Percentiles rank a stretch among this genome's conserved stretches.
These are phyloP conservation scores for Fremontodendron californicum DNA, from an alignment of 345 rosid genomes.

Conservation along the genomic window DNA sequence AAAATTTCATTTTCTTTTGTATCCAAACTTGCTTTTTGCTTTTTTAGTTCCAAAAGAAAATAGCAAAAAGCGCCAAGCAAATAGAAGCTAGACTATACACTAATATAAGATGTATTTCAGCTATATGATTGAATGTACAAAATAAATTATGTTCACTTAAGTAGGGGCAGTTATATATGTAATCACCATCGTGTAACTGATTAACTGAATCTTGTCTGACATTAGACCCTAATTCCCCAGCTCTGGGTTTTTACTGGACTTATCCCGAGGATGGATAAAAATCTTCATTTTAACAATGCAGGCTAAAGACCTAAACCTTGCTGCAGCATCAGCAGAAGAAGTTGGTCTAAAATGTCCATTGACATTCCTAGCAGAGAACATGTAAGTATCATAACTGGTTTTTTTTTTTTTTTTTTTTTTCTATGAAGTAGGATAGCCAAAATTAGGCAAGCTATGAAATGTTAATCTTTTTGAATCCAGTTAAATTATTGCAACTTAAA, in stretches of 20 bases:
- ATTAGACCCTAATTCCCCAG: background rate
- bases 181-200: background rate
- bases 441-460: background rate
- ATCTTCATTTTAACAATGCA: constrained; percentile 29
- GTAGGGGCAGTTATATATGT: background rate
- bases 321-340: constrained; percentile 61
- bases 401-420: background rate
- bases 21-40: background rate
- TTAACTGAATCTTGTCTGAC: background rate
- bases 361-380: constrained; percentile 54
- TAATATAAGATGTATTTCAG: background rate
- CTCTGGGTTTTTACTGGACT: background rate
- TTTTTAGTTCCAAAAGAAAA: background rate
- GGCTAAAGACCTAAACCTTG: constrained; percentile 84
- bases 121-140: background rate
- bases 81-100: background rate
- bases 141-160: background rate
- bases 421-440: constrained; percentile 24
- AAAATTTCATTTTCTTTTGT: background rate
- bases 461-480: background rate
- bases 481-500: background rate
- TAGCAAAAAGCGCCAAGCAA: background rate
- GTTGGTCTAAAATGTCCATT: constrained; percentile 48
- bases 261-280: background rate
- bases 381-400: constrained; percentile 43